phyloP scores from a whole-genome alignment of 148 eudicot genomes.

The Pharnaceum exiguum region DNA sequence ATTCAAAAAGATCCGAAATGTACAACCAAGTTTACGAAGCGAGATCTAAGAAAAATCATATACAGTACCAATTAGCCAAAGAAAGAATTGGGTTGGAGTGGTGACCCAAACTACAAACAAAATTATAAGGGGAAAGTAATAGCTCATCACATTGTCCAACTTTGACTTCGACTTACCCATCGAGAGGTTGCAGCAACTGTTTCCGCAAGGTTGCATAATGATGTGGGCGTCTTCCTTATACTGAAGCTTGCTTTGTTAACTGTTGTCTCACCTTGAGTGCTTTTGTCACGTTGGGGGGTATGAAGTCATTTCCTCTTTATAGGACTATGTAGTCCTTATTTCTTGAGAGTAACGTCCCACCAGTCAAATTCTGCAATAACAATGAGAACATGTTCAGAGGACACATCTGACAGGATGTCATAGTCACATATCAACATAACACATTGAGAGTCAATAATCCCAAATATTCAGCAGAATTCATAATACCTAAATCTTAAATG shows the following conservation, averaged over 20 bases:
- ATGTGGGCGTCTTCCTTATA: slow-evolving; percentile 71
- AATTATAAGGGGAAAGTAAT: too few relatives aligned
- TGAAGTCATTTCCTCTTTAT: slow-evolving; percentile 90
- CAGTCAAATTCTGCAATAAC: slow-evolving; percentile 69
- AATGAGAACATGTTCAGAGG: slow-evolving; percentile 1
- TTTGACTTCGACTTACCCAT: slow-evolving; percentile 68
- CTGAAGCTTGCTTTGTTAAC: slow-evolving; percentile 30
- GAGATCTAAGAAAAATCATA: too few relatives aligned
- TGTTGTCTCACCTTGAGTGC: slow-evolving; percentile 61
- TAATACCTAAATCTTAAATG: too few relatives aligned
- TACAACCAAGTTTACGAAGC: too few relatives aligned
- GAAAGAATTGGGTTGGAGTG: too few relatives aligned
- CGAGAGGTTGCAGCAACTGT: slow-evolving; percentile 86
- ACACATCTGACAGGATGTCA: background rate
- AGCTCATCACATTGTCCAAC: slow-evolving; percentile 54
- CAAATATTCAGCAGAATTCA: too few relatives aligned
- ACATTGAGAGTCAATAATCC: too few relatives aligned
- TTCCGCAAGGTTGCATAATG: slow-evolving; percentile 63
- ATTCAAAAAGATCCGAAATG: too few relatives aligned
- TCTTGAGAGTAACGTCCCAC: slow-evolving; percentile 81
- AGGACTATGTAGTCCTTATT: slow-evolving; percentile 91
- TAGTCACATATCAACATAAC: too few relatives aligned
- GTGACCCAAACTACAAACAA: too few relatives aligned
- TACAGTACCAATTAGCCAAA: too few relatives aligned
- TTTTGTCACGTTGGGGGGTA: slow-evolving; percentile 64